A percentile compares a stretch with the other conserved stretches of the same genome.
These are phyloP conservation scores for Gentiana straminea DNA, from an alignment of 257 asterid species.

Conservation along the genomic window DNA sequence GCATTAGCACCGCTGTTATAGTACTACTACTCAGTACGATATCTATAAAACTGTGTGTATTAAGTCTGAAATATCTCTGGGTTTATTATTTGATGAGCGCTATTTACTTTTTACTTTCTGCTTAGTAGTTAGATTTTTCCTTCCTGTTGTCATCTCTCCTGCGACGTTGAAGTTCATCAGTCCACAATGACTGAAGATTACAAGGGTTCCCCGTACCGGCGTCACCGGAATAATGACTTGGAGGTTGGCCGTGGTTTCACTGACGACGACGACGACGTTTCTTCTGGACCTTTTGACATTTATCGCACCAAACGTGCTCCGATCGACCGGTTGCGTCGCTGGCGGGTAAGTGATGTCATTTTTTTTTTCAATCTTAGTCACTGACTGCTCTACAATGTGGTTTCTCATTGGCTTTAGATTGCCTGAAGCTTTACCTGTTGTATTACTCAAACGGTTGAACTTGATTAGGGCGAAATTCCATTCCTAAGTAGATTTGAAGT, in stretches of 20 bases:
- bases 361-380: background rate
- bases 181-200: slow-evolving; percentile 9
- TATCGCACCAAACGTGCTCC: slow-evolving; percentile 80
- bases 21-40: no score
- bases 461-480: no score
- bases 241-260: slow-evolving; percentile 35
- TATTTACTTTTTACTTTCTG: no score
- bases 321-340: slow-evolving; percentile 51
- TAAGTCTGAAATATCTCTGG: no score
- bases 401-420: no score
- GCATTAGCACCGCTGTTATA: no score
- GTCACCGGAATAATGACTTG: slow-evolving; percentile 26
- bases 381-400: background rate
- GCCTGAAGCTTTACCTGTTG: no score
- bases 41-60: no score
- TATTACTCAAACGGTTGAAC: no score
- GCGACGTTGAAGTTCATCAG: slow-evolving; percentile 28
- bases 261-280: slow-evolving; percentile 35
- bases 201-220: slow-evolving; percentile 37
- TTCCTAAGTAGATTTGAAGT: no score
- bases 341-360: slow-evolving; percentile 65
- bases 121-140: no score
- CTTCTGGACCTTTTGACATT: slow-evolving; percentile 57
- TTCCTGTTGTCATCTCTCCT: slow-evolving; percentile 56
- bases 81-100: no score